Evolutionary conservation across 2,329 filamentous ascomycete species (phyloP), one percentile per base, ranked within the genome.

Genomic region (Coniella vitis): DNA sequence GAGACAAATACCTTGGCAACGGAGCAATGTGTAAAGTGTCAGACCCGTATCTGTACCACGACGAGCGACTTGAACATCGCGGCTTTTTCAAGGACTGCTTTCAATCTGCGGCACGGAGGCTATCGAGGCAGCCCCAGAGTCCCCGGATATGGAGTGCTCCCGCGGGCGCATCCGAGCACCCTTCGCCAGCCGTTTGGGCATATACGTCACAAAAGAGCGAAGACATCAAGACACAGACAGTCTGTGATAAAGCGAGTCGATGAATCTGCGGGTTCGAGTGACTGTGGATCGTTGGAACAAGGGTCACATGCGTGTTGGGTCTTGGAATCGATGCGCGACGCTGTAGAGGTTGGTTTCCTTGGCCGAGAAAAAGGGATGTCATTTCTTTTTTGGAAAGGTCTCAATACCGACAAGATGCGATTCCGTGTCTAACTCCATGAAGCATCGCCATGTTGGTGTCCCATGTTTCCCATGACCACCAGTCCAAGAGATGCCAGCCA

Each of bases 31-130:
- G 25, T 10, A 10, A 29, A 29, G 5, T 82, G 75, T 82, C 59
- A 71, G 76, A 71, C 78, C 76, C 75, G 78, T 81, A 82, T 82
- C 78, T 82, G 78, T 82, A 78, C 78, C 71, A 70, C 76, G 69
- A 68, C 69, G 71, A 67, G 65, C 58, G 58, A 61, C 76, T 81
- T 66, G 65, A 67, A 63, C 68, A 70, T 69, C 71, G 78, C 75
- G 65, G 78, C 76, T 81, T 81, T 79, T 78, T 73, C 68, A 71
- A 74, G 74, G 76, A 70, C 75, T 71, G 35, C 53, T 52, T 49
- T 78, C 61, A 63, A 78, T 81, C 72, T 81, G 67, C 77, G 78
- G 77, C 78, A 69, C 56, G 73, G 69, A 70, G 67, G 63, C 76
- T 75, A 77, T 79, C 76, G 58, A 61, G 54, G 74, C 75, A 78